Conservation (phyloP, 345 rosid genomes). For the Eucalyptus urophylla region DNA sequence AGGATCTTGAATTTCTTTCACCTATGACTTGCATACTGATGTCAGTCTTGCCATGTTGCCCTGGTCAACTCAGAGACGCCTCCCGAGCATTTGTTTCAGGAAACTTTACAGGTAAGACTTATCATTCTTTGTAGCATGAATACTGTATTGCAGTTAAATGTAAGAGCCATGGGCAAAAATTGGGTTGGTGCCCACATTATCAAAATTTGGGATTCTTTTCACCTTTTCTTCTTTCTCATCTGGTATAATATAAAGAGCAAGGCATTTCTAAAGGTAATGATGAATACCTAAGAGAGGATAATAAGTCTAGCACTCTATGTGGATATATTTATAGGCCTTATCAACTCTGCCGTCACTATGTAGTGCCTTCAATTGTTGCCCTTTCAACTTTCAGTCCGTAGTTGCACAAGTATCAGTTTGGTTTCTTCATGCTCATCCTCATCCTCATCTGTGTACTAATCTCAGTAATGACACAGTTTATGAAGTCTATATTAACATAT, state of each 20-base stretch:
- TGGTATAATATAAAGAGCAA: background rate
- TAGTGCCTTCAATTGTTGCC: background rate
- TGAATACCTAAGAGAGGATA: background rate
- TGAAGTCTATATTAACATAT: background rate
- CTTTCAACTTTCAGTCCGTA: background rate
- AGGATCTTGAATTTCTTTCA: background rate
- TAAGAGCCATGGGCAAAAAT: background rate
- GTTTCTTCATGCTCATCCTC: background rate
- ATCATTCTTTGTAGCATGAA: background rate
- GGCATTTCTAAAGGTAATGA: background rate
- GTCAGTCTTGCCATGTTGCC: background rate
- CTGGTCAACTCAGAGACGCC: slow-evolving; percentile 53
- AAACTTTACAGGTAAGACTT: slow-evolving; percentile 69
- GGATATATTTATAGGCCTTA: background rate
- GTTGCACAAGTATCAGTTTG: background rate
- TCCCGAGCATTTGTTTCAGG: slow-evolving; percentile 96
- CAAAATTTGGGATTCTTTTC: background rate
- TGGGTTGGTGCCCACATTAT: background rate
- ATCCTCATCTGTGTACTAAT: background rate
- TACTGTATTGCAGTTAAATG: background rate
- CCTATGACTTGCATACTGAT: background rate
- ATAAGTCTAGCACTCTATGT: background rate
- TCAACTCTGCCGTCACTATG: background rate
- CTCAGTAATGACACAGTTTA: background rate
- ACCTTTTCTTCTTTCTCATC: background rate